Percentiles rank a stretch among this genome's conserved stretches.
phyloP scores from a whole-genome alignment of 148 eudicot species.

The Suaeda aralocaspica region DNA sequence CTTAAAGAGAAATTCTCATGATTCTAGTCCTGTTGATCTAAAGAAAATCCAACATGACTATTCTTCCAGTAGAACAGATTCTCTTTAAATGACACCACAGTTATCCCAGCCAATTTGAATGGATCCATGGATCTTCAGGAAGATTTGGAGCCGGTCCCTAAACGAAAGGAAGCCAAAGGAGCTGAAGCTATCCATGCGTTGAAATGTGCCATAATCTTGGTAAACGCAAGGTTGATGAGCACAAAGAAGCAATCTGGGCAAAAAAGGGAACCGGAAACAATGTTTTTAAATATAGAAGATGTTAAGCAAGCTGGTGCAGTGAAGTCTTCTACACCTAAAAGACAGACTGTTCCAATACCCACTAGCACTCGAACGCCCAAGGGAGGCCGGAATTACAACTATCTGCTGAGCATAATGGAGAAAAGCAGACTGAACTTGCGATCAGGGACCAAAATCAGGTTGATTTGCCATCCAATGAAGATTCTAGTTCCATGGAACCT shows the following conservation, averaged over 20 bases:
- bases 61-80: constrained; percentile 30
- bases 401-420: constrained; percentile 53
- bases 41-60: constrained; percentile 37
- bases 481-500: constrained; percentile 51
- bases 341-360: constrained; percentile 61
- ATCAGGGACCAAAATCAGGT: constrained; percentile 60
- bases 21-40: constrained; percentile 31
- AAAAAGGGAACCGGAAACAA: constrained; percentile 81
- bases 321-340: constrained; percentile 72
- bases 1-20: constrained; percentile 31
- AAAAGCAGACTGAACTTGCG: constrained; percentile 56
- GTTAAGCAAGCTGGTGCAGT: constrained; percentile 79
- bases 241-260: constrained; percentile 91
- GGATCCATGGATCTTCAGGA: constrained; percentile 39
- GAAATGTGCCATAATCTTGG: constrained; percentile 60
- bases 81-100: constrained; percentile 29
- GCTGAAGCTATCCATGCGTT: constrained; percentile 70
- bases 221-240: constrained; percentile 79
- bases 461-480: constrained; percentile 65
- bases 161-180: constrained; percentile 72
- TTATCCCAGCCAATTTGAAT: constrained; percentile 36
- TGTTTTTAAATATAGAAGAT: constrained; percentile 89
- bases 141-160: constrained; percentile 46
- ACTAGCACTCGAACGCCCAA: constrained; percentile 55
- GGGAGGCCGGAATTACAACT: constrained; percentile 40